phyloP scores from a whole-genome alignment of 805 yeast genomes.

The Candida boleticola region DNA sequence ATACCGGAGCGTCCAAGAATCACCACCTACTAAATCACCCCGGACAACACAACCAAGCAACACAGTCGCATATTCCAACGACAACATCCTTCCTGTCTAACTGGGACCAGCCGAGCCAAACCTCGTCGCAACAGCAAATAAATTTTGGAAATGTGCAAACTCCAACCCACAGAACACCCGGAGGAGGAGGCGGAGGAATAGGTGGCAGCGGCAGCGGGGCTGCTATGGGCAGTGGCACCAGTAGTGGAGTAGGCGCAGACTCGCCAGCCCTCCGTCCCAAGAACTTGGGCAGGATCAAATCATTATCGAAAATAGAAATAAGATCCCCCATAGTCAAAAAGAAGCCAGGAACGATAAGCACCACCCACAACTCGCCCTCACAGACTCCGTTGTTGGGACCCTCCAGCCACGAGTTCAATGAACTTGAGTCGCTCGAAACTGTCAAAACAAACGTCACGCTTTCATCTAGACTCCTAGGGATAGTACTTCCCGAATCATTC shows the following conservation, averaged over 20 bases:
- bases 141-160: background rate
- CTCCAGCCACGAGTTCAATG: constrained; percentile 1
- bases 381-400: background rate
- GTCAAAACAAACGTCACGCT: constrained; percentile 13
- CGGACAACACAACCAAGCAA: too few species aligned
- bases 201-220: background rate
- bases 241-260: too few species aligned
- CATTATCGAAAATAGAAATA: constrained; percentile 17
- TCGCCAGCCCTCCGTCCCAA: background rate
- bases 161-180: background rate
- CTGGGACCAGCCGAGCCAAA: too few species aligned
- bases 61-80: too few species aligned
- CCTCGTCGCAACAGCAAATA: too few species aligned
- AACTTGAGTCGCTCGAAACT: constrained; percentile 11
- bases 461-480: constrained; percentile 12
- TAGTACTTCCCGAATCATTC: constrained; percentile 15
- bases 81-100: too few species aligned
- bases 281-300: constrained; percentile 12
- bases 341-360: constrained; percentile 3
- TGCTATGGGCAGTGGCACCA: too few species aligned
- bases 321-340: constrained; percentile 16
- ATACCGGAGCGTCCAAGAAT: background rate
- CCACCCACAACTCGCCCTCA: constrained; percentile 5
- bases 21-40: background rate
- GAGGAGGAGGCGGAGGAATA: background rate